Percentiles rank a stretch among this genome's conserved stretches.
phyloP scores from a whole-genome alignment of 2,329 filamentous ascomycete species.

The Fusarium palustre region DNA sequence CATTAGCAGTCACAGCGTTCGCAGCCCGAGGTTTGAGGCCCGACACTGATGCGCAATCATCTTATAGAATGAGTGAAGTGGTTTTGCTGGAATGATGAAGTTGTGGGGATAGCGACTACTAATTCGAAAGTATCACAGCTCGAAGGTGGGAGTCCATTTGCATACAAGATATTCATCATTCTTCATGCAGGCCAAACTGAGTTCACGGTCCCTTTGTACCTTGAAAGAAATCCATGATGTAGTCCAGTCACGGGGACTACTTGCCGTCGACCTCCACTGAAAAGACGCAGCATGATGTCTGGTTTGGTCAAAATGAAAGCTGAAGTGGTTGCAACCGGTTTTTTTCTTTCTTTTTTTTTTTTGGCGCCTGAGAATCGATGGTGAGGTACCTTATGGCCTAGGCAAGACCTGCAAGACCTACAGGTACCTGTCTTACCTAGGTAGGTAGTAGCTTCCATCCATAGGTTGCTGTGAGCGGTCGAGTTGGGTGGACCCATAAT shows the following conservation, averaged over 20 bases:
- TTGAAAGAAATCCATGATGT: constrained; percentile 18
- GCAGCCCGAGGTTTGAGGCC: background rate
- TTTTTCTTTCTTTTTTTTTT: constrained; percentile 22
- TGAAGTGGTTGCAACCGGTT: constrained; percentile 27
- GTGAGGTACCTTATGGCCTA: constrained; percentile 19
- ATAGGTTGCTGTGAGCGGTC: background rate
- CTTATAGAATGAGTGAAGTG: background rate
- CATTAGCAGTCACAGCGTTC: background rate
- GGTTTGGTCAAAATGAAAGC: background rate
- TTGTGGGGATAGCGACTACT: background rate
- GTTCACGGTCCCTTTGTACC: constrained; percentile 8
- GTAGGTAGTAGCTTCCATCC: background rate
- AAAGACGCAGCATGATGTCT: constrained; percentile 13
- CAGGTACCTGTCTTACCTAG: background rate
- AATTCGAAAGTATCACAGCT: background rate
- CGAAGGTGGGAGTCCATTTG: background rate
- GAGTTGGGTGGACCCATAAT: constrained; percentile 19
- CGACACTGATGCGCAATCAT: background rate
- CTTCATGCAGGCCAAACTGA: background rate
- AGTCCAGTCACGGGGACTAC: constrained; percentile 38
- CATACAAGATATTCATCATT: constrained; percentile 3
- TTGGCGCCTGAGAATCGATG: constrained; percentile 41
- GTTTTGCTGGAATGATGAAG: background rate
- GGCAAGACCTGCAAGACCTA: background rate
- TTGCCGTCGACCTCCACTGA: constrained; percentile 13